Evolutionary conservation across 2,329 filamentous ascomycete genomes (phyloP).

Genomic region (Epichloe uncinata): DNA sequence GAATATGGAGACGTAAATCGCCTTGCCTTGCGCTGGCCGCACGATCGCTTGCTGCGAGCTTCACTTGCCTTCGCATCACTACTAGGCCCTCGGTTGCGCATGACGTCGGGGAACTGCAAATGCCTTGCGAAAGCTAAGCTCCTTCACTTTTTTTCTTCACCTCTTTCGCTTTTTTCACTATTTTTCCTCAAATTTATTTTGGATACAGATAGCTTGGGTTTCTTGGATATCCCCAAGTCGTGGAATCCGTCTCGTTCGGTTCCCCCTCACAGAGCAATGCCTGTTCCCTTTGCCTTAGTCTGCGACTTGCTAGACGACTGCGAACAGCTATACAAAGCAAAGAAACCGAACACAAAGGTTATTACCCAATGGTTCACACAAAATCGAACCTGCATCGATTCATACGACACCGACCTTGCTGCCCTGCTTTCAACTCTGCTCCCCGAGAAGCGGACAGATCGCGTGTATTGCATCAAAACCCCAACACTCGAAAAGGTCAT

Average conservation of each 20-base stretch:
- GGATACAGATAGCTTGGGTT: not conserved
- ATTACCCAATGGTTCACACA: constrained; percentile 55
- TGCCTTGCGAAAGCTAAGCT: not conserved
- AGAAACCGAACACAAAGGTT: constrained; percentile 20
- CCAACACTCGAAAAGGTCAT: constrained; percentile 52
- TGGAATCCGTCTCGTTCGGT: not conserved
- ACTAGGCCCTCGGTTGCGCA: not conserved
- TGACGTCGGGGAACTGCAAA: not conserved
- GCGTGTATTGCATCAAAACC: constrained; percentile 60
- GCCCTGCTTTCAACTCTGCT: constrained; percentile 65
- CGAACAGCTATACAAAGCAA: constrained; percentile 30
- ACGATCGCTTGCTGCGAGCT: not conserved
- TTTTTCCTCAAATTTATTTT: not conserved
- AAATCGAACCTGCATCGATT: constrained; percentile 45
- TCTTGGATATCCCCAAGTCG: not conserved
- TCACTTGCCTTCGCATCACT: not conserved
- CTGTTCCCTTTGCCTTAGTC: constrained; percentile 54
- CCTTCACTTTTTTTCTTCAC: no score
- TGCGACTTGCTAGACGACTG: constrained; percentile 62
- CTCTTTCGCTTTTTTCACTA: no score
- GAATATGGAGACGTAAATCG: no score
- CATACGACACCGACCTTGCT: constrained; percentile 39
- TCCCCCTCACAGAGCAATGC: constrained; percentile 29
- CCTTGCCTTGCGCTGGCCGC: not conserved
- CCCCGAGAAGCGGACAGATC: constrained; percentile 62